Base-by-base conservation (phyloP, 2,329 filamentous ascomycete genomes). In the Aspergillus pseudoterreus region DNA sequence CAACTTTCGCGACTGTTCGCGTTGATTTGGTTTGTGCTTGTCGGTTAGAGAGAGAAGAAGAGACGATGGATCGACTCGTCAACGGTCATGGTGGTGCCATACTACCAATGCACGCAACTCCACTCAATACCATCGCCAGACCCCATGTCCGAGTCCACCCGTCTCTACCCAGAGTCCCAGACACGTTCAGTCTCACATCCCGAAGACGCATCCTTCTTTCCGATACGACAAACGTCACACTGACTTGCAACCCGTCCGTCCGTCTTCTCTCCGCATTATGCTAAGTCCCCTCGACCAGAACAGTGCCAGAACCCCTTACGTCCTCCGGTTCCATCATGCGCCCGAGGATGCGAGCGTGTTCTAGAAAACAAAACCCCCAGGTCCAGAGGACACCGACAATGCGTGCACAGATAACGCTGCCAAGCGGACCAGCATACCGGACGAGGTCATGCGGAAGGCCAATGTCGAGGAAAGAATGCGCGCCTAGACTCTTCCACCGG, bases 401-500 rank as follows among this genome's bases (percentile, higher is more conserved):
- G n/a, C 35, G 15, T 38, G 14, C 14, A 38, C 8, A 17, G 35
- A 38, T 22, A 45, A 48, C 32, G 35, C 24, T 43, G 47, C 47
- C 47, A 49, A 49, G 47, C 38, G 12, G 12, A 22, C 27, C 14
- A 49, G 39, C 30, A 43, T 36, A 19, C 38, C 17, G 35, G 6
- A 42, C 35, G 15, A 24, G 46, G 38, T 48, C 46, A 48, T 48
- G 46, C 41, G 46, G 39, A 42, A n/a, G 19, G 14, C 35, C 45
- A n/a, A 32, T 14, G 6, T n/a, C 35, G 45, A 42, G 30, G n/a
- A 43, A 43, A 42, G 27, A 44, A 49, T 49, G 39, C 10, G 17
- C 5, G 38, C 32, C 38, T 15, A 43, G 38, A 35, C 38, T 19
- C 36, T 15, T n/a, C 30, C 39, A 42, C 39, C 39, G 39, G 39